phyloP scores from a whole-genome alignment of 2,329 filamentous ascomycete species.

The Penicillium crustosum region DNA sequence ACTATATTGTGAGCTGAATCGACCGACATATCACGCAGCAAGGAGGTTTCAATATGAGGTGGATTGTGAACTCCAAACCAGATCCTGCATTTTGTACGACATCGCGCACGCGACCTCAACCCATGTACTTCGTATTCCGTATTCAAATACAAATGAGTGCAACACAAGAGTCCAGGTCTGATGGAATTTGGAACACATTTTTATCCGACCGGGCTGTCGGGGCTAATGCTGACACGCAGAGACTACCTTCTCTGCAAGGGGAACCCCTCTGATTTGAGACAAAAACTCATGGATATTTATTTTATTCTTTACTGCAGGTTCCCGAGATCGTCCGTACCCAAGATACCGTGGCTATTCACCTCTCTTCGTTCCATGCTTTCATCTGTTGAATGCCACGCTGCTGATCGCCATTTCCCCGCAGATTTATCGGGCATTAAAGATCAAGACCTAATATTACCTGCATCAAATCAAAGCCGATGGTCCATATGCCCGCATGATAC shows the following conservation, averaged over 20 bases:
- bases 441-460: conserved; percentile 4
- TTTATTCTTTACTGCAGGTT: conserved; percentile 18
- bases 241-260: conserved; percentile 21
- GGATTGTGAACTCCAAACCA: background rate
- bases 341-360: background rate
- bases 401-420: conserved; percentile 22
- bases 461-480: conserved; percentile 1
- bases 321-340: background rate
- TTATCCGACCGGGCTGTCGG: background rate
- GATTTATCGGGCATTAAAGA: conserved; percentile 6
- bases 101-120: conserved; percentile 4
- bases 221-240: conserved; percentile 2
- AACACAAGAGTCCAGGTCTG: background rate
- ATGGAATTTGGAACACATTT: background rate
- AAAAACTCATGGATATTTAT: conserved; percentile 3
- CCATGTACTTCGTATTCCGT: background rate
- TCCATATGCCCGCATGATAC: conserved; percentile 21
- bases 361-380: background rate
- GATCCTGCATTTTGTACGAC: background rate
- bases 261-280: conserved; percentile 18
- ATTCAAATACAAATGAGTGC: background rate
- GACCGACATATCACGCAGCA: conserved; percentile 12
- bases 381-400: conserved; percentile 7
- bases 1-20: background rate
- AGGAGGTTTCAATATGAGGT: conserved; percentile 8